Percentiles rank a stretch among this genome's conserved stretches.
Conservation (phyloP, 257 asterid genomes). For the Solanum paucissectum region DNA sequence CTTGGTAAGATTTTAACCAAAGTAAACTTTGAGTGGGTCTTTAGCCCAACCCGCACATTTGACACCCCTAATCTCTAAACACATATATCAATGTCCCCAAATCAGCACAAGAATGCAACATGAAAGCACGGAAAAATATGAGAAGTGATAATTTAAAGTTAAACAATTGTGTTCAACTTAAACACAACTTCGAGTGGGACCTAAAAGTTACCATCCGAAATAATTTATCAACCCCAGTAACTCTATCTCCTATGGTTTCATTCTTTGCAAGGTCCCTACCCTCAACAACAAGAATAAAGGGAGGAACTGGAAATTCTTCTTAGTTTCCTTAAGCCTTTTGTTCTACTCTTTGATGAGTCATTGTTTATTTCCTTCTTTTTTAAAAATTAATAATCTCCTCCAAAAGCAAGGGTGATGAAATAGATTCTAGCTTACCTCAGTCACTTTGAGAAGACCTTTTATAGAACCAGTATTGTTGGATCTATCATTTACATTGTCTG, state of each 20-base stretch:
- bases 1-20: neutral
- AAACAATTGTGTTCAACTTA: neutral
- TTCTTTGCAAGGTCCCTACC: neutral
- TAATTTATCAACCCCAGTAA: neutral
- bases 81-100: neutral
- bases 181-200: neutral
- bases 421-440: slow-evolving; percentile 55
- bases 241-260: neutral
- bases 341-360: neutral
- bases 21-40: neutral
- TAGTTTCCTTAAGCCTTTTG: neutral
- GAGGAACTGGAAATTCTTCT: neutral
- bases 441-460: slow-evolving; percentile 76
- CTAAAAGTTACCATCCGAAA: neutral
- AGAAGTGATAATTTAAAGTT: neutral
- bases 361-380: neutral
- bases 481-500: slow-evolving; percentile 60
- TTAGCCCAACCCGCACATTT: neutral
- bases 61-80: neutral
- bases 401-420: neutral
- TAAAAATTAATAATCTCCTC: neutral
- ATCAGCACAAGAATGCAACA: neutral
- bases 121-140: neutral
- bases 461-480: slow-evolving; percentile 43
- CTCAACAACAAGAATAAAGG: neutral